phyloP scores from a whole-genome alignment of 768 basidiomycete genomes.

The Suillus spraguei region DNA sequence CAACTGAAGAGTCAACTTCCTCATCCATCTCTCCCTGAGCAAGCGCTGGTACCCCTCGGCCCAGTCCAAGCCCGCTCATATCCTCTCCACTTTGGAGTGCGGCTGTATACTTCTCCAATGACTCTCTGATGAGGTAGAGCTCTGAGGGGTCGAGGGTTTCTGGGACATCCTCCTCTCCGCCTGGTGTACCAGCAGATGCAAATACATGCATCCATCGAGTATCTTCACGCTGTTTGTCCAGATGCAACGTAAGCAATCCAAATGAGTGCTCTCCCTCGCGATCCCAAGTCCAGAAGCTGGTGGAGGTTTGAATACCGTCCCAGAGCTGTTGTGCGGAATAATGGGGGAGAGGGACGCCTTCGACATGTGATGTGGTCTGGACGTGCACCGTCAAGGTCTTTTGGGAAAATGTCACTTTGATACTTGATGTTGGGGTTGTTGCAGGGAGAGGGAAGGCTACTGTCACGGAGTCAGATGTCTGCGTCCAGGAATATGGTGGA shows the following conservation, averaged over 20 bases:
- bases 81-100: conserved; percentile 61
- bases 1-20: conserved; percentile 79
- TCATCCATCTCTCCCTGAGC: conserved; percentile 90
- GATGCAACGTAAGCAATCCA: conserved; percentile 77
- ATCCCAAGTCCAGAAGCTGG: conserved; percentile 96
- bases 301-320: conserved; percentile 74
- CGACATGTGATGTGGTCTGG: conserved; percentile 34
- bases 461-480: conserved; percentile 81
- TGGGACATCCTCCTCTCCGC: conserved; percentile 66
- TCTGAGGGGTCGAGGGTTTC: conserved; percentile 90
- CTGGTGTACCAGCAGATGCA: conserved; percentile 44
- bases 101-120: conserved; percentile 84
- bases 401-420: conserved; percentile 67
- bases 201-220: conserved; percentile 91
- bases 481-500: conserved; percentile 92
- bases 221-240: conserved; percentile 84
- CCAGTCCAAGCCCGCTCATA: conserved; percentile 61
- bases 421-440: conserved; percentile 58
- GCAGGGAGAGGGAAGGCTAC: conserved; percentile 85
- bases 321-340: conserved; percentile 71
- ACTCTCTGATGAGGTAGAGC: conserved; percentile 74
- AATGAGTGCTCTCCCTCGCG: conserved; percentile 66
- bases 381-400: conserved; percentile 69
- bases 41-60: conserved; percentile 75
- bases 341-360: conserved; percentile 48